phyloP scores from a whole-genome alignment of 148 eudicot species.

The Rhododendron molle region DNA sequence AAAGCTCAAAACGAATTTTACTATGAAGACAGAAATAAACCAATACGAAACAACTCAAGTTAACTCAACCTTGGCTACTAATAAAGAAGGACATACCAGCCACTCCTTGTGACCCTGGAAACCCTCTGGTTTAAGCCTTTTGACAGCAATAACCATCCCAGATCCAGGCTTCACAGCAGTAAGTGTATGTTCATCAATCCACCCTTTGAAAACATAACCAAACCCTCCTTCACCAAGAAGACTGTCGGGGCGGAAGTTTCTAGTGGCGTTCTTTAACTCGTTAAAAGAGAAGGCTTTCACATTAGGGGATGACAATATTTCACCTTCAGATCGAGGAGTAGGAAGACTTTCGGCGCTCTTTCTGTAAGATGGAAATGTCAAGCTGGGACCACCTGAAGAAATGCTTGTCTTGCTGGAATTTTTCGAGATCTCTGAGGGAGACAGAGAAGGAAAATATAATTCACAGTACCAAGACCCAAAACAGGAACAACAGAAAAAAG shows the following conservation, averaged over 20 bases:
- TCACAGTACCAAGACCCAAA: not conserved
- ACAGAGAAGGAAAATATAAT: not conserved
- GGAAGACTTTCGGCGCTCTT: constrained; percentile 49
- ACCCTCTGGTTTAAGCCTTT: constrained; percentile 35
- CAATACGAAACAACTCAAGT: not conserved
- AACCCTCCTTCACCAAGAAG: constrained; percentile 43
- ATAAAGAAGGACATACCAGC: constrained; percentile 26
- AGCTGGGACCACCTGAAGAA: constrained; percentile 39
- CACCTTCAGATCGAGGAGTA: constrained; percentile 44
- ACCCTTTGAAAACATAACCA: constrained; percentile 40
- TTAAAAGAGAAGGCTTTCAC: constrained; percentile 25
- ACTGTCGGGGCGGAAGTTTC: constrained; percentile 33
- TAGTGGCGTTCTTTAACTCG: constrained; percentile 31
- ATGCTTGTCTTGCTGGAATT: constrained; percentile 34
- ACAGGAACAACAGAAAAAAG: not conserved
- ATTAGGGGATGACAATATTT: constrained; percentile 26
- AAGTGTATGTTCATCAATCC: constrained; percentile 33
- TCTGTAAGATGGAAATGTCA: constrained; percentile 29
- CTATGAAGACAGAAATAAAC: not conserved
- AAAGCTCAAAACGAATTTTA: not conserved
- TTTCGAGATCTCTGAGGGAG: constrained; percentile 47
- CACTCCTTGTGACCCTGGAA: constrained; percentile 41
- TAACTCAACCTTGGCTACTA: not conserved
- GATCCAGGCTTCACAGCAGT: constrained; percentile 32
- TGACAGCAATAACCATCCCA: constrained; percentile 38